Base-by-base conservation (phyloP, 2,329 filamentous ascomycete species). In the Alternaria triticimaculans region DNA sequence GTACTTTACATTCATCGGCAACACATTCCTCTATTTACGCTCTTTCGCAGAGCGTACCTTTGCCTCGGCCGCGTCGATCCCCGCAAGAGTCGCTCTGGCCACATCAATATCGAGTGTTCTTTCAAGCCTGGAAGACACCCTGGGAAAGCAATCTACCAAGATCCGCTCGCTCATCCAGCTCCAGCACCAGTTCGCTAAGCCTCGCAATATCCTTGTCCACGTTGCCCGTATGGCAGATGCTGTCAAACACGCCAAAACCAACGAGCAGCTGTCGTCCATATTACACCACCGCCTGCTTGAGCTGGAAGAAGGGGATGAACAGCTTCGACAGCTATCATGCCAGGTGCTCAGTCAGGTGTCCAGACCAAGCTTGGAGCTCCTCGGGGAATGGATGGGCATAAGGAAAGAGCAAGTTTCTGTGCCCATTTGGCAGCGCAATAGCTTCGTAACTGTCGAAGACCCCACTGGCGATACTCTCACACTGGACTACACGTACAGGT, bases 351-450 rank as follows among this genome's bases (percentile, higher is more conserved):
- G 84, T 48, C 83, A 86, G 43, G 88, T 90, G 1, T 88, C 88
- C 2, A 80, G 81, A 26, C 91, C 91, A 1, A 94, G 90, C 87
- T 81, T 92, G 9, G 85, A 89, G 56, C 86, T 90, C 55, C 83
- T 91, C 8, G 87, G 90, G 68, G 88, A 90, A 72, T 96, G 92
- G 92, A 88, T 94, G 63, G 93, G 93, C 0, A 85, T 92, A 11
- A 65, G 58, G 85, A 83, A 76, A 59, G 80, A 82, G 53, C 70
- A 76, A 41, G 68, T 65, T 2, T 71, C 74, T 6, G 41, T 67
- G 20, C 72, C 76, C 3, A 68, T 77, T 33, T 61, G 70, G 45
- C 72, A 74, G n/a, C 70, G 72, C 55, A 66, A 68, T 46, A 73
- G 71, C 37, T 80, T 79, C 43, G 73, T 79, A 11, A 60, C 70